Evolutionary conservation across 495 filamentous ascomycete genomes (phyloP), one percentile per base, ranked within the genome.

Genomic region (Penicillium psychrofluorescens): DNA sequence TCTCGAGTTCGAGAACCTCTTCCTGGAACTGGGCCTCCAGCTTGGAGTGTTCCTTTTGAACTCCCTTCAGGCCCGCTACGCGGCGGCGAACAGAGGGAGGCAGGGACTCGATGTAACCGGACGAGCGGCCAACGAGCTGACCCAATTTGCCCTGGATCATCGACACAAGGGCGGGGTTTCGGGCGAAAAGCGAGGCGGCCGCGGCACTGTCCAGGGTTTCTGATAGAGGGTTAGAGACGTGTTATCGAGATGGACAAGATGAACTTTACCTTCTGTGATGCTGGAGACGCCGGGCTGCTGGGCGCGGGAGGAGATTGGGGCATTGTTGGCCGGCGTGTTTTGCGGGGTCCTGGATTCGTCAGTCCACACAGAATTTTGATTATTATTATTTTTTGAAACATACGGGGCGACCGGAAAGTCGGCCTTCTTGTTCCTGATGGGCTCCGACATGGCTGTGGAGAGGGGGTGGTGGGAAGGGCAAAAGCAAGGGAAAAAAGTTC

Each of bases 41-140:
- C 72, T 96, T 95, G 40, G 90, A 83, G 70, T 99, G 94, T 54
- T 97, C 94, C 68, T 96, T 97, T 65, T 99, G 94, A 46, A 99
- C 85, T 57, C 91, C 94, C 72, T 97, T 97, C 30, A 99, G 72
- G 47, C 94, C 94, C 37, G 88, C 80, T 43, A 99, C 91, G 54
- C 94, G 90, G 51, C 87, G 86, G 61, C 90, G 89, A 55, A 99
- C 94, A 15, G 80, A 74, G 35, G 78, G 69, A 27, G 94, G 92
- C 12, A 99, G 83, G 14, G 88, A 92, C 71, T 99, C 94, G 54
- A 99, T 88, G 69, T 99, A 99, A 51, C 94, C 94, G 14, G 92
- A 97, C 37, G 94, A 95, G 42, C 86, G 82, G 49, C 94, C 94
- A 50, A 99, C 88, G 41, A 99, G 85, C 30, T 83, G 81, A 48